These are phyloP conservation scores for Penicillium chermesinum DNA, from an alignment of 495 filamentous ascomycete species.

Conservation along the genomic window DNA sequence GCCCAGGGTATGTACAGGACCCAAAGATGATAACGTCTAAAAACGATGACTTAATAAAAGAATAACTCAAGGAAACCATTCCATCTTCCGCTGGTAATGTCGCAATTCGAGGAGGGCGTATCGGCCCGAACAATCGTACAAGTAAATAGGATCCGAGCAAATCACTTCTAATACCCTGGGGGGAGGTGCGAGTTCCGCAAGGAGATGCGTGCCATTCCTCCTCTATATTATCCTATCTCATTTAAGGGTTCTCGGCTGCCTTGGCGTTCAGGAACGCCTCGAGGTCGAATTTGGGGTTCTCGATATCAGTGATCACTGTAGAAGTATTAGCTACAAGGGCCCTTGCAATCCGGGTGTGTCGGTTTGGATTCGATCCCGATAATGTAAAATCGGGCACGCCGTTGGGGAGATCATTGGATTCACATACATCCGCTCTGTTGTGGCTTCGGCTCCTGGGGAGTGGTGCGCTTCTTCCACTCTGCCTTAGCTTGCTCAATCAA, in stretches of 20 bases:
- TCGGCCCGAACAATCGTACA: slow-evolving; percentile 50
- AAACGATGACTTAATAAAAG: slow-evolving; percentile 24
- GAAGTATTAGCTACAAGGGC: slow-evolving; percentile 18
- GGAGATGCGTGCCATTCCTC: slow-evolving; percentile 33
- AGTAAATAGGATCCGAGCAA: slow-evolving; percentile 38
- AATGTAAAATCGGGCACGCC: no score
- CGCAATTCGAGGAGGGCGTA: slow-evolving; percentile 37
- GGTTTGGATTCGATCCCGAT: no score
- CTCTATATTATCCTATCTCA: slow-evolving; percentile 22
- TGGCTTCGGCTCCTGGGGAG: slow-evolving; percentile 44
- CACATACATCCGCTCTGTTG: slow-evolving; percentile 57
- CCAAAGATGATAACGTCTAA: slow-evolving; percentile 43
- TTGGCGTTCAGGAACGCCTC: slow-evolving; percentile 74
- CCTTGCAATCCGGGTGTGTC: neutral
- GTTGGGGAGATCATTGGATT: neutral
- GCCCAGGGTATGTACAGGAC: slow-evolving; percentile 50
- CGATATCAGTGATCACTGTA: slow-evolving; percentile 75
- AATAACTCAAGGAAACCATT: slow-evolving; percentile 37
- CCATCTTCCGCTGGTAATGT: slow-evolving; percentile 46
- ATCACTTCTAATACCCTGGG: slow-evolving; percentile 36
- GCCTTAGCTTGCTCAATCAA: slow-evolving; percentile 89
- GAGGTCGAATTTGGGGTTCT: slow-evolving; percentile 82
- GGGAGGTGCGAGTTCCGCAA: slow-evolving; percentile 32
- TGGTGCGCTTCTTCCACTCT: slow-evolving; percentile 74
- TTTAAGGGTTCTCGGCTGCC: slow-evolving; percentile 50